A percentile compares a stretch with the other conserved stretches of the same genome.
Conservation (phyloP, 78 protist species). For the Bodo saltans region DNA sequence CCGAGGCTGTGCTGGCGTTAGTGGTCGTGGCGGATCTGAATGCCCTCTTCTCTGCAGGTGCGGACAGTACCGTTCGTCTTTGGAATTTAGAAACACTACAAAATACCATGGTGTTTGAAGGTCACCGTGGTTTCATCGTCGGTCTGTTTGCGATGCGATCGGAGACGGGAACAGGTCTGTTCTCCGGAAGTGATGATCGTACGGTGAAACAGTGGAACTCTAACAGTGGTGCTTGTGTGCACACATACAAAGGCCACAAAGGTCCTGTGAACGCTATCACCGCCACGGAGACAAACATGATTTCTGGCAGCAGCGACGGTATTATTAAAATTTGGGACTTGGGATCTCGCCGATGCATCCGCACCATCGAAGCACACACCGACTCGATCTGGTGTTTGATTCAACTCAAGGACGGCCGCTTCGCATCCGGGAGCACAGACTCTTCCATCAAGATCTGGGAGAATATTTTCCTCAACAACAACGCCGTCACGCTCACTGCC, state of each 20-base stretch:
- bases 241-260: slow-evolving; percentile 17
- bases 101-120: background rate
- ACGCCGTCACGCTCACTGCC: background rate
- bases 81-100: slow-evolving; percentile 4
- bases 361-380: slow-evolving; percentile 16
- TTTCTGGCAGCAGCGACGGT: background rate
- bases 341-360: background rate
- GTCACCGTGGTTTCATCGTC: slow-evolving; percentile 13
- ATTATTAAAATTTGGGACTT: slow-evolving; percentile 8
- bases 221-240: slow-evolving; percentile 2
- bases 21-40: background rate
- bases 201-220: slow-evolving; percentile 29
- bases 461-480: background rate
- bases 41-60: slow-evolving; percentile 4
- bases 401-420: background rate
- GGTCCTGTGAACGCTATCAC: slow-evolving; percentile 1
- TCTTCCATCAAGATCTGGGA: slow-evolving; percentile 26
- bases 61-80: background rate
- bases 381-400: slow-evolving; percentile 20
- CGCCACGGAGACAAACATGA: background rate
- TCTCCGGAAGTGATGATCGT: slow-evolving; percentile 26
- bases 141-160: background rate
- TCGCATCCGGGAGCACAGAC: background rate
- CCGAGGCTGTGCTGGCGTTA: slow-evolving; percentile 16
- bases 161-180: slow-evolving; percentile 24